phyloP scores from a whole-genome alignment of 169 alveolate genomes.

The Eimeria acervulina region DNA sequence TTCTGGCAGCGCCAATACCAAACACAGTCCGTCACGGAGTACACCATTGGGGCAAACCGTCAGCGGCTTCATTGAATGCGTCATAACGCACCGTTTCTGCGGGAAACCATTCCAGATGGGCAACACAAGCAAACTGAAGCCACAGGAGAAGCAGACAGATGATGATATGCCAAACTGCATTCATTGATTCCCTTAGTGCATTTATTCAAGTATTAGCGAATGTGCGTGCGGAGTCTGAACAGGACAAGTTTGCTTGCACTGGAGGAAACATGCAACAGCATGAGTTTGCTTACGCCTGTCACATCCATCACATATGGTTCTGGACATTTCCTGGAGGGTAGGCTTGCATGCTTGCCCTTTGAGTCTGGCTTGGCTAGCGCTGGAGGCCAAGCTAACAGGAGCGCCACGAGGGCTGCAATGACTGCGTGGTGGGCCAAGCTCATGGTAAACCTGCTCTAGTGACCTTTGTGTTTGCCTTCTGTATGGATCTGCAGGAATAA shows the following conservation, averaged over 20 bases:
- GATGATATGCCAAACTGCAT: background rate
- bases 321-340: constrained; percentile 12
- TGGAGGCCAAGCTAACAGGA: background rate
- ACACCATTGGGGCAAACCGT: constrained; percentile 57
- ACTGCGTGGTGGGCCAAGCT: background rate
- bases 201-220: background rate
- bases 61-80: constrained; percentile 49
- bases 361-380: constrained; percentile 20
- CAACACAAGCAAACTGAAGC: background rate
- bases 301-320: constrained; percentile 56
- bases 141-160: background rate
- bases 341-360: background rate
- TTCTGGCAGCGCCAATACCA: constrained; percentile 18
- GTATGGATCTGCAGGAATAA: background rate
- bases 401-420: constrained; percentile 55
- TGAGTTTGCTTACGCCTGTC: constrained; percentile 31
- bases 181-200: background rate
- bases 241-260: background rate
- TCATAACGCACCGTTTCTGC: constrained; percentile 27
- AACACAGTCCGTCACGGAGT: constrained; percentile 38
- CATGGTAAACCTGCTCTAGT: background rate
- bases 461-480: background rate
- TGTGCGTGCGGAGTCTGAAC: background rate
- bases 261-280: background rate
- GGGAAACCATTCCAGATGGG: background rate